These are phyloP conservation scores for Citrus australasica DNA, from an alignment of 345 rosid species.

Conservation along the genomic window DNA sequence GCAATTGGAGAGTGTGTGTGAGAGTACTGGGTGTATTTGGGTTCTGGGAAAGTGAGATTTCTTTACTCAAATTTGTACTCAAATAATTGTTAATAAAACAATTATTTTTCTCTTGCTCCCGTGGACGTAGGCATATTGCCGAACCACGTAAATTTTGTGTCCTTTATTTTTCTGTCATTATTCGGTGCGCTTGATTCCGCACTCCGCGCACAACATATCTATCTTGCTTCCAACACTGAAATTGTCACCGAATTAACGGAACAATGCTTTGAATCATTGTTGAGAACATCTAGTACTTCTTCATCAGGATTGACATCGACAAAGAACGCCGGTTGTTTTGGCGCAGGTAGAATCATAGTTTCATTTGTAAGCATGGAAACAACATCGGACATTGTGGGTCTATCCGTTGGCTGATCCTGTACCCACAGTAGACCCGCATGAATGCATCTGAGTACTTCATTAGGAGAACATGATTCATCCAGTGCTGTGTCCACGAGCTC, in stretches of 20 bases:
- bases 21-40: too few species aligned
- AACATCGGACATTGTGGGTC: constrained; percentile 9
- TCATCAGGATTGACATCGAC: neutral
- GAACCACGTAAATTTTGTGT: too few species aligned
- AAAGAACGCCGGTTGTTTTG: neutral
- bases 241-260: neutral
- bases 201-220: too few species aligned
- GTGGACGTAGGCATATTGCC: too few species aligned
- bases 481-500: neutral
- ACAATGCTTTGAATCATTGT: neutral
- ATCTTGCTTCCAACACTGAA: neutral
- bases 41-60: too few species aligned
- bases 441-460: neutral
- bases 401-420: neutral
- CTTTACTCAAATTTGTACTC: too few species aligned
- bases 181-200: too few species aligned
- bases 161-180: too few species aligned
- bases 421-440: constrained; percentile 15
- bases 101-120: too few species aligned
- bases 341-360: neutral
- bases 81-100: too few species aligned
- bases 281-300: neutral
- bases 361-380: constrained; percentile 9
- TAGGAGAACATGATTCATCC: neutral
- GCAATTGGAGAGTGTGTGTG: too few species aligned